Base-by-base conservation (phyloP, 768 basidiomycete genomes). In the Auricularia sp. region DNA sequence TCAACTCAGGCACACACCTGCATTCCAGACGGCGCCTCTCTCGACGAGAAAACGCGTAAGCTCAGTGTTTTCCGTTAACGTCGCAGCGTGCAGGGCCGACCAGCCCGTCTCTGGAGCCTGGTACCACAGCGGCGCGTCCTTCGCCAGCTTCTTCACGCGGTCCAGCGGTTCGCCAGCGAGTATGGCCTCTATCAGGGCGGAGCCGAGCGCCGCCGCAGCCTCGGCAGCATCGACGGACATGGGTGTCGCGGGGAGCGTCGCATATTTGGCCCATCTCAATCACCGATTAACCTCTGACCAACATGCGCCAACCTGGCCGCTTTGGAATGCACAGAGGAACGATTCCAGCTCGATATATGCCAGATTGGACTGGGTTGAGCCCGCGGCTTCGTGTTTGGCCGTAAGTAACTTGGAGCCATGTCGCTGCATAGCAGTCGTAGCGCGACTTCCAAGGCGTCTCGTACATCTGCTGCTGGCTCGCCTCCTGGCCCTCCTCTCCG, bases 21-120 rank as follows among this genome's bases (percentile, higher is more conserved):
- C 82, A 74, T 95, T 97, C 97, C 97, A 99, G 0, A 93, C 72
- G 1, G 92, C 94, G 13, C 96, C 94, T 64, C 84, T 81, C n/a
- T 85, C 80, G 34, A 99, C 79, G 39, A 98, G 78, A 5, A 81
- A 71, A 63, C 82, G 81, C 11, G 89, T 80, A 16, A 96, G 77
- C n/a, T 80, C 78, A 2, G 80, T 72, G 68, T 89, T 84, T 69
- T 88, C 85, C 58, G 82, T 74, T 69, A 89, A 93, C 1, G 86
- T 89, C 13, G 92, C 96, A 16, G 92, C 93, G 71, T 98, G 96
- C 56, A 98, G 75, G 18, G 87, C 81, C 3, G 92, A 93, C 67
- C 86, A 87, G 0, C 94, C 94, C 69, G 89, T 85, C 7, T 79
- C 79, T 61, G 84, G 83, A 72, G 89, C 89, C 75, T 97, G 93